phyloP scores from a whole-genome alignment of 257 asterid genomes.

The Fraxinus pennsylvanica region DNA sequence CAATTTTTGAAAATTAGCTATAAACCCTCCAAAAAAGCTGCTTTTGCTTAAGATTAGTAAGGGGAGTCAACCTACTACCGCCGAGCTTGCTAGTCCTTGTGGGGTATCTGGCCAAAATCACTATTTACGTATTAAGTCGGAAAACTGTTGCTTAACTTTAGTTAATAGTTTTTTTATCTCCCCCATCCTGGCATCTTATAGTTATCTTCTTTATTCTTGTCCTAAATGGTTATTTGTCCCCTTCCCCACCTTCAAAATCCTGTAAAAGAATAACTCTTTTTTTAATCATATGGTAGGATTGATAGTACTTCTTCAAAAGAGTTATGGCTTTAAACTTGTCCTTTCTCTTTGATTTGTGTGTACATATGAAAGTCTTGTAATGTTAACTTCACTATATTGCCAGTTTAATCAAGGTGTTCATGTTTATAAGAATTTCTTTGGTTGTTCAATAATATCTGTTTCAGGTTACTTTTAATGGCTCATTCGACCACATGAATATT shows the following conservation, averaged over 20 bases:
- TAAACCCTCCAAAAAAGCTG: not conserved
- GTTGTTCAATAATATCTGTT: slow-evolving; percentile 20
- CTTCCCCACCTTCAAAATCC: not conserved
- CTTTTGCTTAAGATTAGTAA: not conserved
- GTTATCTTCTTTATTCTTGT: not conserved
- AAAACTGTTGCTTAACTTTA: not conserved
- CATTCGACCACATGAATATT: slow-evolving; percentile 96
- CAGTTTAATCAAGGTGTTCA: slow-evolving; percentile 15
- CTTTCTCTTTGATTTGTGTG: not conserved
- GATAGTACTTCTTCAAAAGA: not conserved
- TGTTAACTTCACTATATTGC: slow-evolving; percentile 13
- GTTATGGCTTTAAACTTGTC: not conserved
- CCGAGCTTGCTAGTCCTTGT: not conserved
- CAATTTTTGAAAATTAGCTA: not conserved
- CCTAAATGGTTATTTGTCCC: slow-evolving; percentile 13
- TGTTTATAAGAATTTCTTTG: slow-evolving; percentile 17
- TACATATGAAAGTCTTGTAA: not conserved
- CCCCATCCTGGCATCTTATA: not conserved
- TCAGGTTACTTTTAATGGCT: slow-evolving; percentile 96
- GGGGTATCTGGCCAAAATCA: not conserved
- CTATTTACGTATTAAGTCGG: not conserved
- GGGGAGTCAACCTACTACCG: not conserved
- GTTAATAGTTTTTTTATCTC: not conserved
- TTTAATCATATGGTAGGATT: not conserved
- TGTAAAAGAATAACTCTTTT: not conserved